Base-by-base conservation (phyloP, 441 rosid genomes). In the Metrosideros polymorpha region DNA sequence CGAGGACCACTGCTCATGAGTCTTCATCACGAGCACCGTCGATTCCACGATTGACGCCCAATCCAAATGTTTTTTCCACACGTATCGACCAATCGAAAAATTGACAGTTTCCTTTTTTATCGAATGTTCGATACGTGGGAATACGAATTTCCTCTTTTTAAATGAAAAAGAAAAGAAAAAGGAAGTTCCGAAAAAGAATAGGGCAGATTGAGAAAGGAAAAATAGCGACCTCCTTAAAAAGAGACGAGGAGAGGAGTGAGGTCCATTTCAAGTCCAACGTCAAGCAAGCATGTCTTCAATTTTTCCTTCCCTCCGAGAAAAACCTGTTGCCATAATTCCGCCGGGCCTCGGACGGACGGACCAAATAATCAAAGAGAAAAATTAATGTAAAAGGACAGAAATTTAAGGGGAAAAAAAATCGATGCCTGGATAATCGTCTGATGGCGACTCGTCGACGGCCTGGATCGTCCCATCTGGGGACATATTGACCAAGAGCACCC, bases 391-490 rank as follows among this genome's bases (percentile, higher is more conserved):
- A 32, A 0, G 2, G 0, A 4, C 12, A 9, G 25, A 29, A 24
- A 5, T 42, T 25, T 5, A 18, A 18, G 6, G 3, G 3, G 17
- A 18, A 7, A 0, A 12, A 7, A 52, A 42, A 83, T 7, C 49
- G 56, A 13, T 25, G 47, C 56, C 52, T 71, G 17, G 57, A 85
- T 43, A 56, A 29, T 18, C 9, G 7, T 51, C 15, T 22, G 55
- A 24, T 14, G 27, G 7, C 56, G 85, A 83, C 53, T 1, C 6
- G 27, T 84, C 39, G 77, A 47, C 85, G 90, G 90, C 5, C 19
- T 2, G 35, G 87, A 85, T 86, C 75, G 82, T 54, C 86, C 87
- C 90, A 86, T 82, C 82, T 84, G 88, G 84, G 50, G 1, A 6
- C 47, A 51, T 71, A 47, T 47, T 35, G 84, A 63, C 86, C 75